Evolutionary conservation across 768 basidiomycete species (phyloP), one percentile per base, ranked within the genome.

Genomic region (Mycena sanguinolenta): DNA sequence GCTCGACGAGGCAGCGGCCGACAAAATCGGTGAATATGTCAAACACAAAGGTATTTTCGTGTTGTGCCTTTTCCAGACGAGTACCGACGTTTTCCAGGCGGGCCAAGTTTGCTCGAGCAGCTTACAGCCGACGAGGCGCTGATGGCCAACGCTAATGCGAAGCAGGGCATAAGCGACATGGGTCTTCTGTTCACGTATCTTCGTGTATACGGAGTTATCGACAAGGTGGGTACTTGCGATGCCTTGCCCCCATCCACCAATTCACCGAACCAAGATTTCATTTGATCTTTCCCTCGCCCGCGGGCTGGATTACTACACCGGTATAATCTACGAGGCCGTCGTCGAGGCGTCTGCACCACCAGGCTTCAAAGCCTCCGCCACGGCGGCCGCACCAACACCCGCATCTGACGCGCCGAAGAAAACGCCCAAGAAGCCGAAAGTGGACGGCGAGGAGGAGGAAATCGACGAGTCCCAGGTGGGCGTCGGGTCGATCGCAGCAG

Each of bases 401-500:
- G 65, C 82, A 52, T 80, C 81, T 9, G 75, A 76, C 63, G 72
- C 76, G 9, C 74, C 82, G 32, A 74, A 73, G 63, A 75, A 80
- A 81, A 83, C 57, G 61, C 69, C 82, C 21, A 88, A 88, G 76
- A 89, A 89, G 74, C 69, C 83, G 34, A 84, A 84, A 62, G 64
- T 78, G 21, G 82, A 82, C 7, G 77, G 82, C 6, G 77, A 71
- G 25, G 87, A 77, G 36, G 80, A 95, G 62, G 97, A 97, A 74
- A 83, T 96, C 42, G 97, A 99, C 80, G 97, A 98, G 78, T 93
- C 94, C 1, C 88, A 92, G 74, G 91, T 99, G 44, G 98, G 98
- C 23, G 96, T 99, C 3, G 98, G 98, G n/a, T 98, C 96, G 17
- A 97, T 99, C 79, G 98, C 97, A n/a, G 98, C 95, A 1, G 98